Conservation (phyloP, 73 alveolate genomes). For the Diophrys appendiculata region DNA sequence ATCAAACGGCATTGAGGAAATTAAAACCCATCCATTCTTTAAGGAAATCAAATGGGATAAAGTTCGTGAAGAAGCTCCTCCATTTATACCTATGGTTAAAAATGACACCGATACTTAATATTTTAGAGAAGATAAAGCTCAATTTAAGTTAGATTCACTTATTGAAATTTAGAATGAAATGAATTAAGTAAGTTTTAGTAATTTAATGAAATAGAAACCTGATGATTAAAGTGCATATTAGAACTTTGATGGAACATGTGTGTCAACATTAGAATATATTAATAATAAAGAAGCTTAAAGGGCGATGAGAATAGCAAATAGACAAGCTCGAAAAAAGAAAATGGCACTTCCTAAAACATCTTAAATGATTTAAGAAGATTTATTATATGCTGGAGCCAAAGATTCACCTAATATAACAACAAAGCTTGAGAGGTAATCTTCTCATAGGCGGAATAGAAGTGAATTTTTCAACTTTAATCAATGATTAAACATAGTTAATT, state of each 20-base stretch:
- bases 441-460: too few relatives aligned
- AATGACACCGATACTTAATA: background rate
- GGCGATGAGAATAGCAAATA: background rate
- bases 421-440: too few relatives aligned
- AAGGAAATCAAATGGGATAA: constrained; percentile 55
- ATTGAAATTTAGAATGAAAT: background rate
- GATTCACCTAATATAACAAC: too few relatives aligned
- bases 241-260: background rate
- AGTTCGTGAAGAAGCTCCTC: constrained; percentile 17
- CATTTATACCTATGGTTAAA: constrained; percentile 7
- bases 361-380: background rate
- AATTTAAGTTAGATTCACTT: background rate
- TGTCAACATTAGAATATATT: background rate
- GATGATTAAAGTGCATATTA: background rate
- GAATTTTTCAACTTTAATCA: too few relatives aligned
- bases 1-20: constrained; percentile 68
- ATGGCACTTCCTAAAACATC: background rate
- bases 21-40: constrained; percentile 74
- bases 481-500: too few relatives aligned
- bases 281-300: background rate
- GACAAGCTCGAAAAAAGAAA: background rate
- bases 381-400: background rate
- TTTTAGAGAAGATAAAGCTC: background rate
- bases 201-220: too few relatives aligned
- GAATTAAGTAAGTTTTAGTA: background rate